phyloP scores from a whole-genome alignment of 2,329 filamentous ascomycete species.

The Colletotrichum zoysiae region DNA sequence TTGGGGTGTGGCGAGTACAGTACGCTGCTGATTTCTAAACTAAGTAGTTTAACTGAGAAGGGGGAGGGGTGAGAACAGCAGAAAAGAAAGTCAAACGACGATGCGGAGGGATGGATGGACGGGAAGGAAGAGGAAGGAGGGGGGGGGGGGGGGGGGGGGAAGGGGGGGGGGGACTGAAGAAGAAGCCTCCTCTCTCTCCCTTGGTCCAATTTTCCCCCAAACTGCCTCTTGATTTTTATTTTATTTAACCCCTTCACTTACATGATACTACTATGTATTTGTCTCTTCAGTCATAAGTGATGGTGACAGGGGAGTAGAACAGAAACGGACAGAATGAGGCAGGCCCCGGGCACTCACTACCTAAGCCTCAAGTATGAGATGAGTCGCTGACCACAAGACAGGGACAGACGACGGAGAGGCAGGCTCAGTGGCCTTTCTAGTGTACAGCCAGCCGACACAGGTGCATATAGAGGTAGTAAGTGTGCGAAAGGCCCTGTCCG shows the following conservation, averaged over 20 bases:
- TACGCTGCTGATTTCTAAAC: not conserved
- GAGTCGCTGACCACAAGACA: not conserved
- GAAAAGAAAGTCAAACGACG: constrained; percentile 8
- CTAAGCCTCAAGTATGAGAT: constrained; percentile 1
- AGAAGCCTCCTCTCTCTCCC: not conserved
- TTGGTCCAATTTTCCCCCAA: not conserved
- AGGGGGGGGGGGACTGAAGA: not conserved
- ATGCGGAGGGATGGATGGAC: not conserved
- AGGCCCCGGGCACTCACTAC: not conserved
- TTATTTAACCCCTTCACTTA: not conserved
- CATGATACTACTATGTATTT: not conserved
- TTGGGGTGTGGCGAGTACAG: constrained; percentile 25
- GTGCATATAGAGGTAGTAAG: not conserved
- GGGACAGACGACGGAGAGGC: not conserved
- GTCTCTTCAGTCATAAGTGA: not conserved
- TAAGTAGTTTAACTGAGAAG: not conserved
- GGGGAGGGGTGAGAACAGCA: not conserved
- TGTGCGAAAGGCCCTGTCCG: not conserved
- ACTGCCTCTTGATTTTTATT: not conserved
- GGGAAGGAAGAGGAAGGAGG: constrained; percentile 2
- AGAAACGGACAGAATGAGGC: constrained; percentile 15
- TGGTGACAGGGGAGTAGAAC: constrained; percentile 1
- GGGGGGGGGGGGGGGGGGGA: too few relatives aligned
- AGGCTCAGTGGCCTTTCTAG: not conserved
- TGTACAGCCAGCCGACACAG: not conserved